A percentile compares a stretch with the other conserved stretches of the same genome.
Evolutionary conservation across 352 stramenopile species (phyloP).

Genomic region (Pythium folliculosum): DNA sequence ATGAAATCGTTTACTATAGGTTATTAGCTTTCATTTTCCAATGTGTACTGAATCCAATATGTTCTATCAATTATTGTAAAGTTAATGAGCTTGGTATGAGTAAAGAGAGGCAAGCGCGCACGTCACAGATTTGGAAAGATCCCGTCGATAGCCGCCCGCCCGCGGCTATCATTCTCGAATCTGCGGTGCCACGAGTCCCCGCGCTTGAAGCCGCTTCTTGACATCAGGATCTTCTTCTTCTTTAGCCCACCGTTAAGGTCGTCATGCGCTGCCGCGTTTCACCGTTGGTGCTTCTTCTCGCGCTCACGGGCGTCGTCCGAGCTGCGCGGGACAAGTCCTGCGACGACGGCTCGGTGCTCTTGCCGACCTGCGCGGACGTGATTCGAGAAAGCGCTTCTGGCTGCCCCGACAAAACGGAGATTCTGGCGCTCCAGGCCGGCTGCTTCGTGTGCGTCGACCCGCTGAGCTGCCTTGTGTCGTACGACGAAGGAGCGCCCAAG

Average conservation of each 20-base stretch:
- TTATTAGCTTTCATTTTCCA: neutral
- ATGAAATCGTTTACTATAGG: neutral
- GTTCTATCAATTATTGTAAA: no score
- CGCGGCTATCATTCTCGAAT: slow-evolving; percentile 15
- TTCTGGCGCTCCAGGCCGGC: slow-evolving; percentile 48
- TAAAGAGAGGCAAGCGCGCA: neutral
- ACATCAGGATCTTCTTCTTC: no score
- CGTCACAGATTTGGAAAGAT: slow-evolving; percentile 33
- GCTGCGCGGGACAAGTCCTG: slow-evolving; percentile 31
- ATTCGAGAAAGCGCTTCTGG: neutral
- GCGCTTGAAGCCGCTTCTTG: no score
- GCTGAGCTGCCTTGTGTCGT: slow-evolving; percentile 24
- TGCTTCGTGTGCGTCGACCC: slow-evolving; percentile 56
- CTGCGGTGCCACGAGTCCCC: no score
- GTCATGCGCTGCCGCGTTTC: neutral
- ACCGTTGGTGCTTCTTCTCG: neutral
- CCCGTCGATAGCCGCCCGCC: neutral
- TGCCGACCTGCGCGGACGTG: slow-evolving; percentile 11
- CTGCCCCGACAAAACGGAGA: slow-evolving; percentile 25
- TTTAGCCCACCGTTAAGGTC: no score
- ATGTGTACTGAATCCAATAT: neutral
- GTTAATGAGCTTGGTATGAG: neutral
- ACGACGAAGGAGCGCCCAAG: neutral
- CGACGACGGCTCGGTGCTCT: slow-evolving; percentile 36
- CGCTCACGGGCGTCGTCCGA: neutral